These are phyloP conservation scores for Helianthus annuus DNA, from an alignment of 129 eudicot genomes.

Conservation along the genomic window HanXRQr2.0-SUNRISE NC_035447.2:20489849-20490348, in stretches of 20 bases:
- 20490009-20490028: too few relatives aligned
- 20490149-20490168: background rate
- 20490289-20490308: constrained; percentile 28
- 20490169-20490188: constrained; percentile 31
- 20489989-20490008: too few relatives aligned
- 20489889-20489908: too few relatives aligned
- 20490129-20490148: background rate
- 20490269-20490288: constrained; percentile 26
- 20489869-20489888: too few relatives aligned
- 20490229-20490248: constrained; percentile 31
- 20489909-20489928: too few relatives aligned
- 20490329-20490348: background rate
- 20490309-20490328: constrained; percentile 27
- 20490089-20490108: background rate
- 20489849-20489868: too few relatives aligned
- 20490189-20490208: constrained; percentile 32
- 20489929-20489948: too few relatives aligned
- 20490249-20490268: constrained; percentile 20
- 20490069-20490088: too few relatives aligned
- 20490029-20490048: too few relatives aligned
- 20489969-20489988: too few relatives aligned
- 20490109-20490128: background rate
- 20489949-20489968: too few relatives aligned
- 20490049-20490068: too few relatives aligned
- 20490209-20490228: constrained; percentile 20